A percentile compares a stretch with the other conserved stretches of the same genome.
Conservation (phyloP, 148 eudicot genomes). For the Rhododendron simsii region DNA sequence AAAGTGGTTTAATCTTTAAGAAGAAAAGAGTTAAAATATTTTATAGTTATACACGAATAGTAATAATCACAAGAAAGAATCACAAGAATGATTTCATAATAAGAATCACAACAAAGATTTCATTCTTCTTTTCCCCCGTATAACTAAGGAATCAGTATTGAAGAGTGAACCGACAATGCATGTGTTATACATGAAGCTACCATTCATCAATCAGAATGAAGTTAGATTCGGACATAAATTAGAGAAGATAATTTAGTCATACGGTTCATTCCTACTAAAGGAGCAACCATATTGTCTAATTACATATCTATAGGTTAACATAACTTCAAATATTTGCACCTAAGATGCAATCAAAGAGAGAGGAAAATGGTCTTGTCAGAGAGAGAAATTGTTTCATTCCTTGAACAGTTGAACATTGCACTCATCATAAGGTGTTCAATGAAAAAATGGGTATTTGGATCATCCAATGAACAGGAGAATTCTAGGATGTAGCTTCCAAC, state of each 20-base stretch:
- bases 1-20: neutral
- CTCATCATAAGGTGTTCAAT: neutral
- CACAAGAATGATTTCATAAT: neutral
- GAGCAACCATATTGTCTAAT: neutral
- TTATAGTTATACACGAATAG: neutral
- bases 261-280: neutral
- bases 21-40: neutral
- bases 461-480: neutral
- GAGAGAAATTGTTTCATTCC: neutral
- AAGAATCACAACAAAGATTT: neutral
- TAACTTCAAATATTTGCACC: neutral
- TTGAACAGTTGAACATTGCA: neutral
- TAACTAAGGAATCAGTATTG: neutral
- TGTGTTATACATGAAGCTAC: neutral
- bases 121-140: neutral
- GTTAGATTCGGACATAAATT: neutral
- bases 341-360: neutral
- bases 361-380: neutral
- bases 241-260: neutral
- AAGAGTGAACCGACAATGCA: neutral
- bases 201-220: neutral
- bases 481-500: neutral
- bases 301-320: neutral
- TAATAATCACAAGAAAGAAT: neutral
- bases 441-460: neutral